Conservation (phyloP, 75 land plant species). For the Larix kaempferi region DNA sequence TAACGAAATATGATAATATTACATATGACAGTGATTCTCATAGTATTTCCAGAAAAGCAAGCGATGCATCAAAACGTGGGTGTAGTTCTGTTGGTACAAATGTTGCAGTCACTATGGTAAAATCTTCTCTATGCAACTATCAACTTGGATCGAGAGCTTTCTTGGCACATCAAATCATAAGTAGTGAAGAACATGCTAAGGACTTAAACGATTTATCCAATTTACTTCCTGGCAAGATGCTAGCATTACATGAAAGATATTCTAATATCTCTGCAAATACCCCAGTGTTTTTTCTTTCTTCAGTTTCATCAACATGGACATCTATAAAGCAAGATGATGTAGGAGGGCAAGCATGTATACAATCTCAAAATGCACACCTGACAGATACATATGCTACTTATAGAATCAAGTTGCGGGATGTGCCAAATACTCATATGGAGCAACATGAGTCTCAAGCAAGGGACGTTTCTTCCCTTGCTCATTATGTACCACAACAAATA, state of each 20-base stretch:
- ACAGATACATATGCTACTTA: not conserved
- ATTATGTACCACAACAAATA: not conserved
- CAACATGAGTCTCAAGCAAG: constrained; percentile 6
- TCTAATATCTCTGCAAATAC: constrained; percentile 4
- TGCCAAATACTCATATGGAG: not conserved
- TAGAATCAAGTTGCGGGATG: not conserved
- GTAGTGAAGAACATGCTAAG: not conserved
- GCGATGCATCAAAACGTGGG: constrained; percentile 20
- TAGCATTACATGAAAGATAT: constrained; percentile 3
- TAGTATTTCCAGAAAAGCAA: constrained; percentile 19
- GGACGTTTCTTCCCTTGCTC: not conserved
- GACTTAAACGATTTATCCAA: not conserved
- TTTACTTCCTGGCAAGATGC: constrained; percentile 7
- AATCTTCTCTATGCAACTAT: constrained; percentile 4
- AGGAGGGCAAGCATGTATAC: constrained; percentile 2
- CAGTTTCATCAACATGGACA: not conserved
- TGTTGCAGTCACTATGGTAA: not conserved
- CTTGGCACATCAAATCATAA: not conserved
- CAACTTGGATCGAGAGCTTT: not conserved
- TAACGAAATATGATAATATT: not conserved
- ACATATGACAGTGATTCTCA: constrained; percentile 10
- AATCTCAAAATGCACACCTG: constrained; percentile 3
- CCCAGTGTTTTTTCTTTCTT: not conserved
- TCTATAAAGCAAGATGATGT: constrained; percentile 10
- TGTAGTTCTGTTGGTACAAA: constrained; percentile 4